A percentile compares a stretch with the other conserved stretches of the same genome.
These are phyloP conservation scores for Torulaspora globosa DNA, from an alignment of 1,139 yeast genomes.

Conservation along the genomic window DNA sequence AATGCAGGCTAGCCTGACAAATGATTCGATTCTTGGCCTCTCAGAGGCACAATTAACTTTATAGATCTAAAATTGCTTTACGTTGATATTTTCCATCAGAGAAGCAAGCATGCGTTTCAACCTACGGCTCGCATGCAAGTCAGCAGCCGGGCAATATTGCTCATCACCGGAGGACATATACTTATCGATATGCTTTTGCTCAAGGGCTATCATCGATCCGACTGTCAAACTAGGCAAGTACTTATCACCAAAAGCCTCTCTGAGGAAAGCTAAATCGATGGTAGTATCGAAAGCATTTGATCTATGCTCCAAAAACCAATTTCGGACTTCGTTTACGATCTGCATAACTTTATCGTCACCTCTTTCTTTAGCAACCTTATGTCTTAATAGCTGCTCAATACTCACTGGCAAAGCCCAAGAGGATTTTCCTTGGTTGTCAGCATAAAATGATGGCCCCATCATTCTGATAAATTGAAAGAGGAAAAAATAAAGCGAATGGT, in stretches of 20 bases:
- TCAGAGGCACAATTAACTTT: slow-evolving; percentile 7
- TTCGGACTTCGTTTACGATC: slow-evolving; percentile 5
- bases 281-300: not conserved
- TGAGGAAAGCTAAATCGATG: slow-evolving; percentile 5
- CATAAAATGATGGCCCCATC: slow-evolving; percentile 13
- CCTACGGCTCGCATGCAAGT: slow-evolving; percentile 10
- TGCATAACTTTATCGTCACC: slow-evolving; percentile 6
- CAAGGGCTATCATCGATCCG: slow-evolving; percentile 1
- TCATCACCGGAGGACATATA: not conserved
- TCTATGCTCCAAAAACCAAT: slow-evolving; percentile 5
- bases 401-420: slow-evolving; percentile 13
- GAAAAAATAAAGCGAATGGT: slow-evolving; percentile 15
- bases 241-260: slow-evolving; percentile 8
- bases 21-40: not conserved
- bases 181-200: not conserved
- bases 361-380: not conserved
- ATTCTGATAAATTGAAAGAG: slow-evolving; percentile 16
- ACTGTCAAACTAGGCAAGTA: slow-evolving; percentile 7
- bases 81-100: not conserved
- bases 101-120: slow-evolving; percentile 5
- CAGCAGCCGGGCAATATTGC: slow-evolving; percentile 11
- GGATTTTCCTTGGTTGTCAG: not conserved
- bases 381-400: slow-evolving; percentile 7
- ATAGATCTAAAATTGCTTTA: not conserved
- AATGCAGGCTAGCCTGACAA: slow-evolving; percentile 1